Percentiles rank a stretch among this genome's conserved stretches.
Conservation (phyloP, 176 grass and related monocot species). For the Pharus latifolius region DNA sequence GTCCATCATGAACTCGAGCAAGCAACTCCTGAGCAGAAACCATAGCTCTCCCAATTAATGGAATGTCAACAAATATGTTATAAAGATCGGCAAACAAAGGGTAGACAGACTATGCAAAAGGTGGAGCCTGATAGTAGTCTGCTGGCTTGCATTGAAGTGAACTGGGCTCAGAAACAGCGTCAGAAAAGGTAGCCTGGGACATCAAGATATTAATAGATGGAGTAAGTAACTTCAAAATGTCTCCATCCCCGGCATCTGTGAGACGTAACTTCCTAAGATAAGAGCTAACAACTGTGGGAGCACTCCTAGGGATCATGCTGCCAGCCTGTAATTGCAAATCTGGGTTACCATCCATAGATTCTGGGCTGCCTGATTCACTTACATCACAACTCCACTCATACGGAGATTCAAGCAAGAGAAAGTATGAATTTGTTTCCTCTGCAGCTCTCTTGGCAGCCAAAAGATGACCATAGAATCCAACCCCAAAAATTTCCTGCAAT, state of each 20-base stretch:
- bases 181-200: constrained; percentile 21
- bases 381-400: constrained; percentile 44
- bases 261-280: constrained; percentile 41
- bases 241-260: constrained; percentile 38
- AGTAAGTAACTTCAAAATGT: constrained; percentile 44
- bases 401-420: constrained; percentile 80
- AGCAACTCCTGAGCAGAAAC: constrained; percentile 69
- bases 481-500: constrained; percentile 84
- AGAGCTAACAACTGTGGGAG: constrained; percentile 22
- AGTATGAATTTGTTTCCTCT: constrained; percentile 46
- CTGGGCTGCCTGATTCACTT: background rate
- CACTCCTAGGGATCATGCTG: constrained; percentile 39
- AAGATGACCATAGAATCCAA: constrained; percentile 81
- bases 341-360: constrained; percentile 10
- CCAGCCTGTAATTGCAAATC: constrained; percentile 32
- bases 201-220: constrained; percentile 41
- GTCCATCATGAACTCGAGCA: constrained; percentile 51
- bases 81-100: constrained; percentile 79
- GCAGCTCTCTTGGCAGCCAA: constrained; percentile 84
- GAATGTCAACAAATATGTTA: constrained; percentile 64
- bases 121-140: constrained; percentile 42
- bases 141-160: constrained; percentile 28
- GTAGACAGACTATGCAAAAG: constrained; percentile 67
- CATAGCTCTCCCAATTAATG: constrained; percentile 67
- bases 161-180: constrained; percentile 9